These are phyloP conservation scores for Dovyalis caffra DNA, from an alignment of 345 rosid genomes.

Conservation along the genomic window DNA sequence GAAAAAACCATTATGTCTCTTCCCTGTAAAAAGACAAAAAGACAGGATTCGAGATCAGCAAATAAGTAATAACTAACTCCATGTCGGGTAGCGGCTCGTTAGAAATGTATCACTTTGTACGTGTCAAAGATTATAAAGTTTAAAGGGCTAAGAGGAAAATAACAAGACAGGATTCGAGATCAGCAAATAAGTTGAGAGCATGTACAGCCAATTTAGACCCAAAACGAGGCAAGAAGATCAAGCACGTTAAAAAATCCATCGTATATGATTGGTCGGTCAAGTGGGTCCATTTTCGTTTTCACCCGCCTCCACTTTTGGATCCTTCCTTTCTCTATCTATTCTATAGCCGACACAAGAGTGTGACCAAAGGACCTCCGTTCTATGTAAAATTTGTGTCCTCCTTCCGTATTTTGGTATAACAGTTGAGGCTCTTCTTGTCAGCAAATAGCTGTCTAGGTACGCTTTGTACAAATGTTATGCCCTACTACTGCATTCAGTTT, in stretches of 20 bases:
- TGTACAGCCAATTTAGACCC: too few relatives aligned
- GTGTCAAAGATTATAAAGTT: too few relatives aligned
- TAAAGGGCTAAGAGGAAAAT: too few relatives aligned
- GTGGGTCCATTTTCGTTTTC: neutral
- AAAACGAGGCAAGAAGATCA: neutral
- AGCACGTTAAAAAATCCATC: neutral
- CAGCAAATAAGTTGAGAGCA: neutral
- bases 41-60: too few relatives aligned
- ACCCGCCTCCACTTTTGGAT: neutral
- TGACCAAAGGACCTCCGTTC: neutral
- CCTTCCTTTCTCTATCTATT: neutral
- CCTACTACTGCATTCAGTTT: neutral
- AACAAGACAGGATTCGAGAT: neutral
- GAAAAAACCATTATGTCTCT: too few relatives aligned
- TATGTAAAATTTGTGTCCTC: neutral
- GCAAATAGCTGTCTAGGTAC: neutral
- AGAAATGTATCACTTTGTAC: too few relatives aligned
- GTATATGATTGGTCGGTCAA: constrained; percentile 9
- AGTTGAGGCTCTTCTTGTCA: neutral
- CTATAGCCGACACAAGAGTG: constrained; percentile 8
- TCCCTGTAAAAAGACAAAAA: too few relatives aligned
- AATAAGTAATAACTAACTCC: too few relatives aligned
- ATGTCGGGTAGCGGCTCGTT: too few relatives aligned
- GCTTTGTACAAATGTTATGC: neutral
- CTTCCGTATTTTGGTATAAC: neutral